Evolutionary conservation across 2,329 filamentous ascomycete species (phyloP), one percentile per base, ranked within the genome.

Genomic region (Neoarthrinium moseri): DNA sequence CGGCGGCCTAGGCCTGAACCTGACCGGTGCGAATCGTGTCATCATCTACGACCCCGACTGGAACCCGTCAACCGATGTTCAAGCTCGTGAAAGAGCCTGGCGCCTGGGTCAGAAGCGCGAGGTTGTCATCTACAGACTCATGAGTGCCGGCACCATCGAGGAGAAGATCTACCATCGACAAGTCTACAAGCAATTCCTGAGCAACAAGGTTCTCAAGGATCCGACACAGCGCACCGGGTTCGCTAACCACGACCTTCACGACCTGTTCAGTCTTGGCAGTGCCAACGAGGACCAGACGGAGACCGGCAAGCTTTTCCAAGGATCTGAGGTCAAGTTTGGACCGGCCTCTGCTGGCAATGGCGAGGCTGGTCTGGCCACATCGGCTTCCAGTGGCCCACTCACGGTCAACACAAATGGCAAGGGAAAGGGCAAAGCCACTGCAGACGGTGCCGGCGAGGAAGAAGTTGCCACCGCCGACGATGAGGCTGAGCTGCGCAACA

Each of bases 81-180:
- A 99, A 69, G 94, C 94, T 13, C 85, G 94, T 38, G 94, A 99
- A 67, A 82, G 94, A 59, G 94, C 95, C 5, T 99, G 94, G 94
- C 84, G 94, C 47, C 72, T 99, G 2, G 94, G 94, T 1, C 94
- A 99, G 69, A 96, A 95, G 66, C 86, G 87, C 44, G 90, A 96
- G 38, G 94, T 99, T 22, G 91, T 90, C 4, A 96, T 99, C 18
- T 99, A 96, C 64, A 87, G 95, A 27, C 77, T 99, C n/a, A 95
- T 99, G 88, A 96, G 90, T 4, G 90, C 92, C 5, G 94, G 94
- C 2, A 99, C 95, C 0, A 99, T 99, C 20, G 94, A 99, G 62
- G 94, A 99, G 67, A 99, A 99, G 71, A 99, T 99, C 23, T 99
- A 97, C 52, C 92, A 99, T 65, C 87, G 95, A 13, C 94, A 99